These are phyloP conservation scores for Xylariaceae sp. DNA, from an alignment of 2,329 filamentous ascomycete genomes.

Conservation along the genomic window DNA sequence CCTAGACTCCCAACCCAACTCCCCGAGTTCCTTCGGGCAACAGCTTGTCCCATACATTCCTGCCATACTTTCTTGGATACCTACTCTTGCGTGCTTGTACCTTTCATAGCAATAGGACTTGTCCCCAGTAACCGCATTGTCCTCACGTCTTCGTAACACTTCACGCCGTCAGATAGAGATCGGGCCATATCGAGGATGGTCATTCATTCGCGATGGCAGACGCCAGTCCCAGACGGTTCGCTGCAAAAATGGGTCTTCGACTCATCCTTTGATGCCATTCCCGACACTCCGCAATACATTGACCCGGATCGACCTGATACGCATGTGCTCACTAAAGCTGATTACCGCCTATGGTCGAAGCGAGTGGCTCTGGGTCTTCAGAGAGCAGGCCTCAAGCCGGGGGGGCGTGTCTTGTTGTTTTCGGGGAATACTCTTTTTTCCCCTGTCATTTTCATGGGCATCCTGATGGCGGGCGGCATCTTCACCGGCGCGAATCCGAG, in stretches of 20 bases:
- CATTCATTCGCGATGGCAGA: constrained; percentile 42
- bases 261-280: constrained; percentile 38
- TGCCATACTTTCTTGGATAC: too few species aligned
- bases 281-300: constrained; percentile 46
- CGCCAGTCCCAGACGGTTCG: constrained; percentile 42
- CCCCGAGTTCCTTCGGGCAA: too few species aligned
- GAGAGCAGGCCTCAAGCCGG: constrained; percentile 57
- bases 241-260: constrained; percentile 54
- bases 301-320: constrained; percentile 65
- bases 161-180: too few species aligned
- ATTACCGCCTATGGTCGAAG: constrained; percentile 67
- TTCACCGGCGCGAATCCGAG: constrained; percentile 73
- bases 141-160: too few species aligned
- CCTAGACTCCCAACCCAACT: too few species aligned
- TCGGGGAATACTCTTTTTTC: constrained; percentile 71
- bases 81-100: too few species aligned
- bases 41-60: too few species aligned
- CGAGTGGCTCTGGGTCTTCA: constrained; percentile 66
- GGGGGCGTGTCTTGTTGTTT: constrained; percentile 70
- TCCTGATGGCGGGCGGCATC: constrained; percentile 72
- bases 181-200: constrained; percentile 41
- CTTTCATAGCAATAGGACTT: too few species aligned
- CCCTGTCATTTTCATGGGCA: constrained; percentile 65
- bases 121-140: too few species aligned
- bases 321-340: constrained; percentile 58